Conservation (phyloP, 495 filamentous ascomycete genomes). For the Annulohypoxylon maeteangense region DNA sequence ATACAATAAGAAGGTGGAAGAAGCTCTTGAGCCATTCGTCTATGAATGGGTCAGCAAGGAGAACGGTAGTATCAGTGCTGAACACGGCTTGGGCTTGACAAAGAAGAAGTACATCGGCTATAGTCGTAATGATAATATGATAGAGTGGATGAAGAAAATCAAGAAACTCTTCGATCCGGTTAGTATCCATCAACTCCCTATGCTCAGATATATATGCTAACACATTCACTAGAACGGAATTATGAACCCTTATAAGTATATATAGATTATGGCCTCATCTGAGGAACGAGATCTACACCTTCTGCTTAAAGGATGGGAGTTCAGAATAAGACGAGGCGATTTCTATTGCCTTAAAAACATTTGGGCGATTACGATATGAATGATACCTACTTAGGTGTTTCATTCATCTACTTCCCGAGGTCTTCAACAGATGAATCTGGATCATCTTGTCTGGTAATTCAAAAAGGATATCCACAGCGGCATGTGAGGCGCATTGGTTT, state of each 20-base stretch:
- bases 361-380: not conserved
- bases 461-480: not conserved
- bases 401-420: not conserved
- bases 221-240: constrained; percentile 77
- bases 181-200: constrained; percentile 51
- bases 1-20: constrained; percentile 90
- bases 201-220: constrained; percentile 10
- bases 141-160: constrained; percentile 91
- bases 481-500: not conserved
- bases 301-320: not conserved
- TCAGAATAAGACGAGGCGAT: not conserved
- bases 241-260: constrained; percentile 95
- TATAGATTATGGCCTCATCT: constrained; percentile 48
- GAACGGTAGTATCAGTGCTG: constrained; percentile 92
- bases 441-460: not conserved
- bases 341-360: not conserved
- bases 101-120: constrained; percentile 96
- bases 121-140: constrained; percentile 85
- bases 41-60: constrained; percentile 94
- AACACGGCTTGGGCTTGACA: constrained; percentile 92
- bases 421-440: constrained; percentile 30
- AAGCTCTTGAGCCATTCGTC: constrained; percentile 90
- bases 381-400: constrained; percentile 6
- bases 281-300: not conserved
- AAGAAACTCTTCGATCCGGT: constrained; percentile 94